A percentile compares a stretch with the other conserved stretches of the same genome.
Evolutionary conservation across 106 monocot genomes (phyloP).

Genomic region (Dendrobium catenatum): DNA sequence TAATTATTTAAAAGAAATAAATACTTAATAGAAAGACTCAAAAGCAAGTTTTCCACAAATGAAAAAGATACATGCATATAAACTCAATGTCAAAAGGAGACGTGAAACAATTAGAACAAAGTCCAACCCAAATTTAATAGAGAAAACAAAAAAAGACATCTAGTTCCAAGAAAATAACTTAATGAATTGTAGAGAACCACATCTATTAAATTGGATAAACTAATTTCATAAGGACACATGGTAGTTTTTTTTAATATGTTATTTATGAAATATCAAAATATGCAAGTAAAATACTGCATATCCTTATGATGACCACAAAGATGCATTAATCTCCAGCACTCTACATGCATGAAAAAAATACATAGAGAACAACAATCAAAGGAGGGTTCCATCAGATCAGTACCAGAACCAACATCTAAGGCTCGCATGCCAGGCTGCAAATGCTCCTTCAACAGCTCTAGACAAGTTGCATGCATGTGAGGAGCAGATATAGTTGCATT

Average conservation of each 20-base stretch:
- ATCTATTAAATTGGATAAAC: background rate
- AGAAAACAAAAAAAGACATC: background rate
- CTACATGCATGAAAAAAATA: background rate
- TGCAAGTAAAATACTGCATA: background rate
- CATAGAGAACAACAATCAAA: background rate
- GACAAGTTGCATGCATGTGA: slow-evolving; percentile 91
- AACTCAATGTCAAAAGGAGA: background rate
- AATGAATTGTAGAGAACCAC: background rate
- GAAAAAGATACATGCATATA: background rate
- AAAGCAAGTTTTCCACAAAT: background rate
- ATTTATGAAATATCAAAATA: background rate
- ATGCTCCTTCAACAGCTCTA: slow-evolving; percentile 68
- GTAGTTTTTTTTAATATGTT: background rate
- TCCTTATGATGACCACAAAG: background rate
- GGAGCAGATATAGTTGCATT: slow-evolving; percentile 97
- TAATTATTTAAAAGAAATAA: background rate
- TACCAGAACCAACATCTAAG: slow-evolving; percentile 91
- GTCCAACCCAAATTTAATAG: background rate
- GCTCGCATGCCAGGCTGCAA: slow-evolving; percentile 84
- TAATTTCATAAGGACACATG: background rate
- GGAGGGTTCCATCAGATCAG: background rate
- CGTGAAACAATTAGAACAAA: background rate
- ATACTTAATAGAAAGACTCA: background rate
- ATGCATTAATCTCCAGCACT: background rate
- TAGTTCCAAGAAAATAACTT: background rate